Evolutionary conservation across 768 basidiomycete genomes (phyloP).

Genomic region (Phaffia tasmanica): DNA sequence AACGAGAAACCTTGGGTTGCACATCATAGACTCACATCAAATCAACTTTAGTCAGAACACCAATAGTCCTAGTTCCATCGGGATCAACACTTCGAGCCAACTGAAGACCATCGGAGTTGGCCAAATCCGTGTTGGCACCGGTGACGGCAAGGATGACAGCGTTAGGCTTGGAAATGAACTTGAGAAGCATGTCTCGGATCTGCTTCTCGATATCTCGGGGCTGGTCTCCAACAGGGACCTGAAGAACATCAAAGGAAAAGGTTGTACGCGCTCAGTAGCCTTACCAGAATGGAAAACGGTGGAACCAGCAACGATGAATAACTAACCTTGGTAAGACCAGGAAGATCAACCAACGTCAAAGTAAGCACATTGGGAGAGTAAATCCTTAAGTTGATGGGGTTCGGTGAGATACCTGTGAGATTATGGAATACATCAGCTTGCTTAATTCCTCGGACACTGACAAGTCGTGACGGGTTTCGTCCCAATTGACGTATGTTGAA

Average conservation of each 20-base stretch:
- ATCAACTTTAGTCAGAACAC: slow-evolving; percentile 96
- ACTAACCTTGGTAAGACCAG: slow-evolving; percentile 57
- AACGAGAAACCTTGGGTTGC: background rate
- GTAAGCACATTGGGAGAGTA: slow-evolving; percentile 96
- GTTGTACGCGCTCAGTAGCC: background rate
- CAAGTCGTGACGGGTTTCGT: background rate
- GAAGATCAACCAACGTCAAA: slow-evolving; percentile 91
- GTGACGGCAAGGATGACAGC: slow-evolving; percentile 96
- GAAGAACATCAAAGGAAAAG: slow-evolving; percentile 32
- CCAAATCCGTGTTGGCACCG: slow-evolving; percentile 89
- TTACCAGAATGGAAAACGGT: background rate
- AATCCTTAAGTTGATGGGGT: slow-evolving; percentile 93
- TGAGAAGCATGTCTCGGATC: slow-evolving; percentile 89
- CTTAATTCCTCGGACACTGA: background rate
- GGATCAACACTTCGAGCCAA: slow-evolving; percentile 94
- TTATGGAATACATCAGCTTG: background rate
- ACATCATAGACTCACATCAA: slow-evolving; percentile 59
- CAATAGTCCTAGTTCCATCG: slow-evolving; percentile 90
- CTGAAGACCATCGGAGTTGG: slow-evolving; percentile 95
- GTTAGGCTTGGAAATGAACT: slow-evolving; percentile 87
- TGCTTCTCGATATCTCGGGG: slow-evolving; percentile 96
- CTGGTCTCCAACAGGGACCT: slow-evolving; percentile 91
- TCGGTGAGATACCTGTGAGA: slow-evolving; percentile 71
- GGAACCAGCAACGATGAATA: no score
- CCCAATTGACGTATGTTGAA: background rate